phyloP scores from a whole-genome alignment of 2,329 filamentous ascomycete genomes.

The Aspergillus neoniger region DNA sequence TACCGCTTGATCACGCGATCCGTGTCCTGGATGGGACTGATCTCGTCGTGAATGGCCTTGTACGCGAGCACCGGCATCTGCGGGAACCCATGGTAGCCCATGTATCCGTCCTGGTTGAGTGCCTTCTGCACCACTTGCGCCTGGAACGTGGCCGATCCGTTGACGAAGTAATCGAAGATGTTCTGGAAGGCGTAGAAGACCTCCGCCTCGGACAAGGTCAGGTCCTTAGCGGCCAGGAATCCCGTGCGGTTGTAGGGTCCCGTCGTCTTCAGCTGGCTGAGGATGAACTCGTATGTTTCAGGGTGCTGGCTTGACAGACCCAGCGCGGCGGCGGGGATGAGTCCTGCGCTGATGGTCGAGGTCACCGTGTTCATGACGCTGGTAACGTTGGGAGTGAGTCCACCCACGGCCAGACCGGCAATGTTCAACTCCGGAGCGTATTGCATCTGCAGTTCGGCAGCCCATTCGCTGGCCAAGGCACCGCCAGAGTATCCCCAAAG shows the following conservation, averaged over 20 bases:
- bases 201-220: background rate
- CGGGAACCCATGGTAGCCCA: constrained; percentile 18
- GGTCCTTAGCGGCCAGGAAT: constrained; percentile 11
- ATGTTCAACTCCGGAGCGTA: constrained; percentile 10
- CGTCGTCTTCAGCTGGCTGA: background rate
- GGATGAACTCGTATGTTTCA: background rate
- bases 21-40: constrained; percentile 29
- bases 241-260: background rate
- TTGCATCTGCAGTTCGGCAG: constrained; percentile 2
- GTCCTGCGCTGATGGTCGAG: background rate
- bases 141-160: constrained; percentile 14
- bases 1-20: constrained; percentile 27
- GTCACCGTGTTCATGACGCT: background rate
- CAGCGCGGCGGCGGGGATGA: constrained; percentile 2
- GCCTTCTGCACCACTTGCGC: constrained; percentile 12
- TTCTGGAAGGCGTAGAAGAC: constrained; percentile 3
- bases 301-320: constrained; percentile 4
- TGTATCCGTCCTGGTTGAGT: constrained; percentile 14
- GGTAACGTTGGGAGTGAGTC: constrained; percentile 8
- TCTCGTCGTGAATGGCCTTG: constrained; percentile 34
- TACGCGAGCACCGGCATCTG: constrained; percentile 27
- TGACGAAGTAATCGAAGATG: constrained; percentile 16
- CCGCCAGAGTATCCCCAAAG: constrained; percentile 20
- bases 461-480: constrained; percentile 11
- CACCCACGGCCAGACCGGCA: constrained; percentile 7